Base-by-base conservation (phyloP, 345 rosid genomes). In the Sisymbrium irio region DNA sequence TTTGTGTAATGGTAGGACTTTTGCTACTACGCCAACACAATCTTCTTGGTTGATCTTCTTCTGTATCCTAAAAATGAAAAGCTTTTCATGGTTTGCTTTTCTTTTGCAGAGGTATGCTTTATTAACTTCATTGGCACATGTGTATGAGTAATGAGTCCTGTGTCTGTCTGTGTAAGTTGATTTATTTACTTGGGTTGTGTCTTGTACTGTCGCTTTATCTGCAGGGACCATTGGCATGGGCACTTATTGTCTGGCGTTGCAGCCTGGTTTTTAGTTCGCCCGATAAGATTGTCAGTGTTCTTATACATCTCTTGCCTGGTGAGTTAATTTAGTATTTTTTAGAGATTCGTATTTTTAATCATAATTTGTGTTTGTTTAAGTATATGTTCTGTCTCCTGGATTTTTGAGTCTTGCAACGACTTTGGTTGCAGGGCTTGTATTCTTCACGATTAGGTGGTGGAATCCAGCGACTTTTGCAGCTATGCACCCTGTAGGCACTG, bases 371-470 rank as follows among this genome's bases (percentile, higher is more conserved):
- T 47, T 53, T 53, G 7, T 54, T 55, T 7, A 30, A 2, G 39
- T 20, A 22, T 54, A 54, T 54, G 19, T 27, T 40, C 45, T 25
- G 17, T 53, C 33, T 27, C 22, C 10, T 55, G 60, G 7, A 55
- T 56, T 32, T 22, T 56, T 55, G 1, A 55, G 14, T 56, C 60
- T 22, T 54, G 39, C 15, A 46, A 56, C 37, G 59, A 18, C 22
- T 80, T 65, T 60, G 46, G 46, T 78, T 56, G 86, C 63, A 94
- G 96, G 97, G 60, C 69, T 94, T 9, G 97, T 91, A 55, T 89
- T 94, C 82, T 94, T 94, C 87, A 94, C 98, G 9, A 89, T 94
- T 53, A 84, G 96, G 42, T 94, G 98, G 98, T 94, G 97, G 98
- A 91, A 91, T 80, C 98, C 97, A 6, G 82, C 82, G 49, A 91